These are phyloP conservation scores for Puccinellia tenuiflora DNA, from an alignment of 176 grass and related monocot species.

Conservation along the genomic window DNA sequence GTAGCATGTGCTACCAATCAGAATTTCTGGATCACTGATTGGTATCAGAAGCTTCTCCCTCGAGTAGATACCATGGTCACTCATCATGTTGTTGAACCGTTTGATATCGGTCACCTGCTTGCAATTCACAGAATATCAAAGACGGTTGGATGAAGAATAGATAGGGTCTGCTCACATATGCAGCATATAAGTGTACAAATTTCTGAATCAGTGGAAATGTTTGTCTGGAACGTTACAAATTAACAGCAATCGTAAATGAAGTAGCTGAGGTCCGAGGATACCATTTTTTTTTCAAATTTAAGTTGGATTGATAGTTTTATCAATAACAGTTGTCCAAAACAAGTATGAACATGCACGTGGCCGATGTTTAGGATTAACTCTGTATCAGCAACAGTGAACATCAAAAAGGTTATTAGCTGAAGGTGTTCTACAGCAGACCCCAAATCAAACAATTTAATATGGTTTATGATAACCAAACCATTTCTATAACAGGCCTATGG, in stretches of 20 bases:
- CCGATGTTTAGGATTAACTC: neutral
- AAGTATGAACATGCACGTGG: neutral
- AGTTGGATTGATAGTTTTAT: neutral
- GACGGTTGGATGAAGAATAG: neutral
- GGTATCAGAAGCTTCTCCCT: constrained; percentile 86
- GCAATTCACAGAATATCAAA: neutral
- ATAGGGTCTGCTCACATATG: neutral
- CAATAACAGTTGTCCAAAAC: neutral
- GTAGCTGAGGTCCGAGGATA: neutral
- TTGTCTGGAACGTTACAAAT: neutral
- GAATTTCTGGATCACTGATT: constrained; percentile 53
- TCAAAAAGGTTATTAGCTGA: neutral
- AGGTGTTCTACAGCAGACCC: neutral
- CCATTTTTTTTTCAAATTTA: neutral
- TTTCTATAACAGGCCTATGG: neutral
- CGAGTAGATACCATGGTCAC: constrained; percentile 92
- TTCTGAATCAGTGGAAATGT: no score
- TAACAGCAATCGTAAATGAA: neutral
- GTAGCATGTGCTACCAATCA: constrained; percentile 68
- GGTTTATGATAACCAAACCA: neutral
- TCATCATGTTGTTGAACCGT: constrained; percentile 97
- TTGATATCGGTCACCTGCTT: constrained; percentile 75
- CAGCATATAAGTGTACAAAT: neutral
- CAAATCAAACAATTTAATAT: neutral
- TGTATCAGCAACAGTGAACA: neutral